Evolutionary conservation across 805 yeast genomes (phyloP), one percentile per base, ranked within the genome.

Genomic region (Ogataea pignaliae): DNA sequence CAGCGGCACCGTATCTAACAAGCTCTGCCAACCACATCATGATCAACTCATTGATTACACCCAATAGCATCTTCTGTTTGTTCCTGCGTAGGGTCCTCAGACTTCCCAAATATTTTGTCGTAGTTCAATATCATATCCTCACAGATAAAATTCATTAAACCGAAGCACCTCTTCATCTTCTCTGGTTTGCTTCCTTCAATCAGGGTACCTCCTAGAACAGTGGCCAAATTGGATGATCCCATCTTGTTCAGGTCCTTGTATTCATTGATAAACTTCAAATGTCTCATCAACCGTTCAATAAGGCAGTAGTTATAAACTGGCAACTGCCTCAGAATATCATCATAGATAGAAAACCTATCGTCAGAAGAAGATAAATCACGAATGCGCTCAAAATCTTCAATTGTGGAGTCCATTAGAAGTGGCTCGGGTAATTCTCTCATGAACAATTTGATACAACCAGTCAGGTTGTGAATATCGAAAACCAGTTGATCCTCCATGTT

Each of bases 401-500:
- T 75, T n/a, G 79, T 73, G 28, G 75, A 78, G 47, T 77, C 81
- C 0, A 91, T 79, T 37, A 90, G 74, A 31, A 88, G 65, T 3
- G 95, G 86, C 55, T 88, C 95, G 0, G 97, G 96, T 31, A 90
- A 68, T 53, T 88, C 97, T 55, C 97, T 75, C 53, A 90, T 67
- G 57, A 78, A 90, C 50, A 85, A 74, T 60, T 90, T 90, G 55
- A 90, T 83, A 54, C 95, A 82, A 29, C 96, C 93, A 1, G 96
- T 89, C 38, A 88, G 77, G 2, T 95, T 85, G 61, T 90, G 91
- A 36, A 86, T 78, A 61, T 87, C 96, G 57, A 81, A 81, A 10
- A 66, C 62, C 9, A 66, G 48, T 15, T 66, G 63, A 41, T 64
- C 59, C 41, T 66, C 70, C 63, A 75, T 70, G 52, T 73, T 69